Conservation (phyloP, 306 rosid genomes). For the Leucaena leucocephala region DNA sequence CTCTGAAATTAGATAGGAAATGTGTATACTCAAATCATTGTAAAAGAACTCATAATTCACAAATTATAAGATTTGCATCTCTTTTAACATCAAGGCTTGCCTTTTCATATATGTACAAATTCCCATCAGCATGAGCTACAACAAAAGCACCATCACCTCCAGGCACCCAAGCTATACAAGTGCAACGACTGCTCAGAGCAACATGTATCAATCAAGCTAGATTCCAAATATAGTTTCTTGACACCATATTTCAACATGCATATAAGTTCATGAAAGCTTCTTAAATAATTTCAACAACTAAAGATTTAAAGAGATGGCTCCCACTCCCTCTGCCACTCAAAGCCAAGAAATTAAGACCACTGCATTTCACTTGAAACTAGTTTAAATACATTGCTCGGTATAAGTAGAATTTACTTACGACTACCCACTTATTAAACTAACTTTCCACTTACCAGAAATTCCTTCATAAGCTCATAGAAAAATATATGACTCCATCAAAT, state of each 20-base stretch:
- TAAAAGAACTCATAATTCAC: constrained; percentile 21
- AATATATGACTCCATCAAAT: constrained; percentile 5
- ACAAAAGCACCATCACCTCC: constrained; percentile 88
- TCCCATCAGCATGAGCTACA: constrained; percentile 95
- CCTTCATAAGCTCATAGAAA: not conserved
- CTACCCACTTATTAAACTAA: constrained; percentile 7
- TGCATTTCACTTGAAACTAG: constrained; percentile 18
- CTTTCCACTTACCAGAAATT: not conserved
- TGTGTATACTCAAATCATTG: constrained; percentile 25
- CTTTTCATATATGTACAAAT: constrained; percentile 87
- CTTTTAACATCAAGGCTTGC: constrained; percentile 54
- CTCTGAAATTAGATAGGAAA: constrained; percentile 52
- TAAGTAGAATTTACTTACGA: not conserved
- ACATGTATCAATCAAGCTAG: constrained; percentile 43
- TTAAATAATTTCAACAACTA: constrained; percentile 18
- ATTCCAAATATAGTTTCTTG: constrained; percentile 22
- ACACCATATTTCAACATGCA: constrained; percentile 29
- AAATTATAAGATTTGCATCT: constrained; percentile 29
- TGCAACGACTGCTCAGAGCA: constrained; percentile 83
- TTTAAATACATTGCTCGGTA: constrained; percentile 3
- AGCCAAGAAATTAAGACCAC: constrained; percentile 24
- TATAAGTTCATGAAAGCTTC: constrained; percentile 16
- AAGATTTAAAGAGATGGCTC: constrained; percentile 7
- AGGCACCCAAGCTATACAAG: constrained; percentile 89
- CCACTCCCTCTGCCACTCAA: constrained; percentile 25